Evolutionary conservation across 257 asterid species (phyloP), one percentile per base, ranked within the genome.

Genomic region (Solanum megistacrolobum): DNA sequence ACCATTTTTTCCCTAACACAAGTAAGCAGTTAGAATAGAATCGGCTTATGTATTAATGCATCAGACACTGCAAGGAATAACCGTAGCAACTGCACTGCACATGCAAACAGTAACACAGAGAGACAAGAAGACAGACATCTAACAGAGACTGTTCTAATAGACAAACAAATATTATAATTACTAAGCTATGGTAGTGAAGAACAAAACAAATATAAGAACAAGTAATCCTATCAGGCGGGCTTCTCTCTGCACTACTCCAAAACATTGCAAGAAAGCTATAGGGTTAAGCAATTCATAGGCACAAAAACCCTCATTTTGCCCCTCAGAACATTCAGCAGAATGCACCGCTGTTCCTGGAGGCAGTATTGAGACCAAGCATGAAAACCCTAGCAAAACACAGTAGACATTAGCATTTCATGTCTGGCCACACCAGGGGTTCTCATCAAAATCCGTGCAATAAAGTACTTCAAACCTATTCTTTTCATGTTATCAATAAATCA

Each of bases 1-100:
- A 97, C 97, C 98, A 96, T 95, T 91, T 93, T 97, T 91, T 96
- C 99, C 96, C 99, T 97, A 94, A 87, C 52, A 86, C 52, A 91
- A 84, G 68, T 48, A 83, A 11, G 88, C 74, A 39, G 89, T 38
- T 39, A 87, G 75, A 87, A 72, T 58, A 27, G 31, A 39, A 71
- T 84, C 34, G 41, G 32, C 87, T 84, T 43, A 79, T 27, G 85
- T 41, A 39, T 27, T 25, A 41, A 39, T 7, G 84, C 84, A 79
- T 43, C 38, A 41, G 65, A 46, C 65, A 79, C 65, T 25, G 84
- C 20, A 43, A 79, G 84, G 84, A 79, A 79, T 79, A 79, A 16
- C 58, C 66, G 3, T 43, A 79, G 84, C 84, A 79, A 43, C 84
- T 25, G 38, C 36, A 43, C 66, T 79, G 66, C 38, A 79, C 84